Conservation (phyloP, 371 early-diverging fungal genomes). For the Mucor saturninus region DNA sequence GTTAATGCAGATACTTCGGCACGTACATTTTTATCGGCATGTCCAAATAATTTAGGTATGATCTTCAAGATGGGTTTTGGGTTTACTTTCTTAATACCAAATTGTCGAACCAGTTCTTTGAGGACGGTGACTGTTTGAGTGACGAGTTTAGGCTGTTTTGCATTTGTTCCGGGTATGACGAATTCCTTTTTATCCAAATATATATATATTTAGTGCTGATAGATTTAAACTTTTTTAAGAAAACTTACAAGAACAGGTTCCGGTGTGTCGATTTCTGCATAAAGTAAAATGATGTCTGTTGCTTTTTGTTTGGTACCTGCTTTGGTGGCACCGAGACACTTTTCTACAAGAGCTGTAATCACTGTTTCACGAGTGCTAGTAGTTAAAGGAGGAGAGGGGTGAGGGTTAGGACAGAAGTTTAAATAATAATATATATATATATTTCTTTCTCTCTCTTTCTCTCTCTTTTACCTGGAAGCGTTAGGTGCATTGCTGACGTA, state of each 20-base stretch:
- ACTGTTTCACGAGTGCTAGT: slow-evolving; percentile 72
- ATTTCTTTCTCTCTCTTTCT: not conserved
- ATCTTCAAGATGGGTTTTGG: slow-evolving; percentile 85
- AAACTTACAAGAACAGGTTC: slow-evolving; percentile 79
- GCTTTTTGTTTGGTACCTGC: slow-evolving; percentile 81
- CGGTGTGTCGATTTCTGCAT: slow-evolving; percentile 85
- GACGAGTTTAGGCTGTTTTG: slow-evolving; percentile 93
- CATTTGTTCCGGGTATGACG: slow-evolving; percentile 75
- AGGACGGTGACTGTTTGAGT: slow-evolving; percentile 74
- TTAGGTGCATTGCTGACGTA: slow-evolving; percentile 86
- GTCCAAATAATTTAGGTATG: slow-evolving; percentile 89
- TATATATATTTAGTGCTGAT: no score
- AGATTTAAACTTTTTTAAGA: not conserved
- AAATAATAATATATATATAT: no score
- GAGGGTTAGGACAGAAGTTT: no score
- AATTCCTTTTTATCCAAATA: slow-evolving; percentile 57
- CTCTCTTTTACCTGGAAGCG: slow-evolving; percentile 68
- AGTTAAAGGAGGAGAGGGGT: not conserved
- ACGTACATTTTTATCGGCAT: slow-evolving; percentile 92
- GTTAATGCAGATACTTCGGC: slow-evolving; percentile 81
- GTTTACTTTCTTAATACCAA: slow-evolving; percentile 79
- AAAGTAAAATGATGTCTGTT: slow-evolving; percentile 81
- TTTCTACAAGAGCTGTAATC: slow-evolving; percentile 85
- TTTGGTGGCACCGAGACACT: slow-evolving; percentile 85
- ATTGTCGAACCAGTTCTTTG: slow-evolving; percentile 78